These are phyloP conservation scores for Castanospermum australe DNA, from an alignment of 306 rosid genomes.

Conservation along the genomic window DNA sequence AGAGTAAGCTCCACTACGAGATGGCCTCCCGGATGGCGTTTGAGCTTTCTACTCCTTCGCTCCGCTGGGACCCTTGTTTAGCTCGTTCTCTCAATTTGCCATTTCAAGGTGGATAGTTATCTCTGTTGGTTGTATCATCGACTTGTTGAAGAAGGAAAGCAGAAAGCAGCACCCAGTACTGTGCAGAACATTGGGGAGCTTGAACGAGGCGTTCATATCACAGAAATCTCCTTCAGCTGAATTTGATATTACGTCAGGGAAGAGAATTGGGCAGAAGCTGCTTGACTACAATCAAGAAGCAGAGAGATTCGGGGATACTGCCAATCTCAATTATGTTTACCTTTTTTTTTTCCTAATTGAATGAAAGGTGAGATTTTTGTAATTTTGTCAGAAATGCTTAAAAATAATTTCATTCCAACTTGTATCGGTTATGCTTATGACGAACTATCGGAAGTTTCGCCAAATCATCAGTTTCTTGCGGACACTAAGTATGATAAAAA, in stretches of 20 bases:
- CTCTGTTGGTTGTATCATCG: constrained; percentile 77
- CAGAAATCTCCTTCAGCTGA: constrained; percentile 83
- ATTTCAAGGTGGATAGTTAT: neutral
- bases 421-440: constrained; percentile 86
- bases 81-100: too few relatives aligned
- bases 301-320: constrained; percentile 81
- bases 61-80: constrained; percentile 83
- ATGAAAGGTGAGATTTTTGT: too few relatives aligned
- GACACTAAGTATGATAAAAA: constrained; percentile 94
- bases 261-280: constrained; percentile 89
- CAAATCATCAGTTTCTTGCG: constrained; percentile 83
- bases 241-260: constrained; percentile 79
- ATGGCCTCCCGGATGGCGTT: constrained; percentile 81
- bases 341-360: too few relatives aligned
- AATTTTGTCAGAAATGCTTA: constrained; percentile 13
- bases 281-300: constrained; percentile 88
- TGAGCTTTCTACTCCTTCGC: constrained; percentile 87
- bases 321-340: too few relatives aligned
- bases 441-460: constrained; percentile 85
- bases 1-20: constrained; percentile 78
- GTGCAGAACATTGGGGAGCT: constrained; percentile 74
- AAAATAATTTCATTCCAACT: neutral
- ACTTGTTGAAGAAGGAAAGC: constrained; percentile 88
- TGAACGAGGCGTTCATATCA: constrained; percentile 76
- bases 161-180: constrained; percentile 74